These are phyloP conservation scores for Elsinoe fawcettii DNA, from an alignment of 2,329 filamentous ascomycete species.

Conservation along the genomic window DNA sequence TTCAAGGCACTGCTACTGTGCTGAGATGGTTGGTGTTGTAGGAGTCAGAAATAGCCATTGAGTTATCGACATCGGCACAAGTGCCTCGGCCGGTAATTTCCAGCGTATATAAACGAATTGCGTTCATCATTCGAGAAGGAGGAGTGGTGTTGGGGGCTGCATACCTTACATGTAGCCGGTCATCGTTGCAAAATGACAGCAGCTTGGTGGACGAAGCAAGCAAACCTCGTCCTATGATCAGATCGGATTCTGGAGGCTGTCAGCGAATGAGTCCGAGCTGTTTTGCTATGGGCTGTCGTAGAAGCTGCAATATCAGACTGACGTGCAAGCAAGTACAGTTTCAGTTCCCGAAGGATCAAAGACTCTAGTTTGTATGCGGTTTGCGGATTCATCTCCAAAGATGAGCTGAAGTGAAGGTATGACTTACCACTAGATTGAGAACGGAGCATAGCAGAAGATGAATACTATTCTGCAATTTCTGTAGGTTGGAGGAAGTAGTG, in stretches of 20 bases:
- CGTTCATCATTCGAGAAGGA: conserved; percentile 21
- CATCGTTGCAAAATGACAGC: not conserved
- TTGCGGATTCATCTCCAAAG: conserved; percentile 62
- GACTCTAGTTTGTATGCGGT: conserved; percentile 85
- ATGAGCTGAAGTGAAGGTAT: conserved; percentile 28
- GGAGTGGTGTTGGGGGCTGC: not conserved
- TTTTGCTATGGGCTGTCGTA: not conserved
- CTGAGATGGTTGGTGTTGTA: not conserved
- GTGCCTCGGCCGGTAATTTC: conserved; percentile 92
- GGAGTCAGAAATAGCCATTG: conserved; percentile 79
- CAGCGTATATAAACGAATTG: conserved; percentile 64
- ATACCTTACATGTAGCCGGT: not conserved
- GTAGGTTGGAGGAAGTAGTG: not conserved
- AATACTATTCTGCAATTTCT: not conserved
- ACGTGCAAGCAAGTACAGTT: conserved; percentile 72
- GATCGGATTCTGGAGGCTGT: not conserved
- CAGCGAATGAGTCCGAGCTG: too few species aligned
- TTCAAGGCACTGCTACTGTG: too few species aligned
- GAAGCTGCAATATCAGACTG: conserved; percentile 60
- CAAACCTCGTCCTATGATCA: not conserved
- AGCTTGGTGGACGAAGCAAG: not conserved
- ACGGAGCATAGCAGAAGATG: too few species aligned
- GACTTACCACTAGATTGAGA: conserved; percentile 9
- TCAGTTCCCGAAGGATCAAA: conserved; percentile 78
- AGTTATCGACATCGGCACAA: conserved; percentile 63